Conservation (phyloP, 768 basidiomycete genomes). For the Suillus clintonianus region DNA sequence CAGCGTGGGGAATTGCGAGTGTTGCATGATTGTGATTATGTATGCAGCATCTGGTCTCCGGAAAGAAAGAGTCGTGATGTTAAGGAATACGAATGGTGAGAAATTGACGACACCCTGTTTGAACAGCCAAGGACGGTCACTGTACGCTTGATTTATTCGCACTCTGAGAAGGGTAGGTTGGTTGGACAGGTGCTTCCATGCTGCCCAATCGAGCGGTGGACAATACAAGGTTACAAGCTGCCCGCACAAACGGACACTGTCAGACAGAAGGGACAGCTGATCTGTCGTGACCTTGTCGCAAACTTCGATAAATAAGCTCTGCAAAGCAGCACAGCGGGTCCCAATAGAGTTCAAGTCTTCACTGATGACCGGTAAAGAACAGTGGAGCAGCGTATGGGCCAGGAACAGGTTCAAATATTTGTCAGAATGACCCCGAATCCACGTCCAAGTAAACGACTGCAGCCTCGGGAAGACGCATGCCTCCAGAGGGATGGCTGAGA, state of each 20-base stretch:
- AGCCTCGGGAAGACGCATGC: background rate
- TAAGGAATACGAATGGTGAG: too few species aligned
- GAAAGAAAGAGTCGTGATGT: too few species aligned
- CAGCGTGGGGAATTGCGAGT: too few species aligned
- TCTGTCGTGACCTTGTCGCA: background rate
- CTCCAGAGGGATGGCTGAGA: background rate
- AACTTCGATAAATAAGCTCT: background rate
- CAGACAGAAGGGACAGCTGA: background rate
- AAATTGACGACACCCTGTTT: too few species aligned
- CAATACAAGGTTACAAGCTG: background rate
- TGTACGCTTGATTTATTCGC: background rate
- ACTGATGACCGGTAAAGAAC: too few species aligned
- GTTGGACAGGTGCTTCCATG: background rate
- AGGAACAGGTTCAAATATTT: background rate
- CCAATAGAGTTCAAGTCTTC: background rate
- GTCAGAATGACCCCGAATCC: slow-evolving; percentile 15
- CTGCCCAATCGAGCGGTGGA: background rate
- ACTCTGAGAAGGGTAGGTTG: background rate
- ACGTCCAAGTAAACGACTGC: background rate
- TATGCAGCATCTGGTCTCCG: too few species aligned
- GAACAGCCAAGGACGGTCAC: too few species aligned
- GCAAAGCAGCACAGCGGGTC: background rate
- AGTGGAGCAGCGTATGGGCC: slow-evolving; percentile 17
- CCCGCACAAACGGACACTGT: background rate
- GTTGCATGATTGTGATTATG: too few species aligned